Percentiles rank a stretch among this genome's conserved stretches.
Evolutionary conservation across 2,329 filamentous ascomycete genomes (phyloP).

Genomic region (Sphaerulina vaccinii): DNA sequence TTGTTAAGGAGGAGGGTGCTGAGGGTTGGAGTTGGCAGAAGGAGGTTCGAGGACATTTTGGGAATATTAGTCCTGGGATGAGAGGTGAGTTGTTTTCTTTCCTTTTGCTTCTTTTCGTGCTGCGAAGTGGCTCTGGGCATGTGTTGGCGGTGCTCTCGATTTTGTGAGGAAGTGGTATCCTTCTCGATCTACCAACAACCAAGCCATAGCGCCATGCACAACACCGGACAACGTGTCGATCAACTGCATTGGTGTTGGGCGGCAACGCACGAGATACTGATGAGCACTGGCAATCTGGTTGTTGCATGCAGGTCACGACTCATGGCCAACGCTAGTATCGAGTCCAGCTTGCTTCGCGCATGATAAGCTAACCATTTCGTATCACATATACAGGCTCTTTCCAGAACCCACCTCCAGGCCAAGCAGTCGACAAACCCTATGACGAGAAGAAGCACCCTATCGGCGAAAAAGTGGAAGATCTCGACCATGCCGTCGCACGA

Average conservation of each 20-base stretch:
- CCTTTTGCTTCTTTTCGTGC: background rate
- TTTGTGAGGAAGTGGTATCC: no score
- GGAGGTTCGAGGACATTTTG: slow-evolving; percentile 85
- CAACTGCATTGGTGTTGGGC: background rate
- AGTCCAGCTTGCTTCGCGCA: background rate
- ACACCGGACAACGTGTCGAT: background rate
- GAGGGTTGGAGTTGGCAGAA: slow-evolving; percentile 71
- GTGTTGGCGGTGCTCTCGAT: no score
- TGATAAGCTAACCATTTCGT: slow-evolving; percentile 9
- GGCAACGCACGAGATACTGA: background rate
- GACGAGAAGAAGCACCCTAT: slow-evolving; percentile 47
- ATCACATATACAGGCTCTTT: slow-evolving; percentile 58
- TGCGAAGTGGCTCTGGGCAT: no score
- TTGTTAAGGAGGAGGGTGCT: slow-evolving; percentile 46
- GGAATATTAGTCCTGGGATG: slow-evolving; percentile 79
- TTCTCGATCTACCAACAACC: background rate
- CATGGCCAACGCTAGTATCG: slow-evolving; percentile 1
- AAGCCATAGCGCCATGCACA: slow-evolving; percentile 3
- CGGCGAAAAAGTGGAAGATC: slow-evolving; percentile 65
- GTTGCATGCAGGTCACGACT: slow-evolving; percentile 14
- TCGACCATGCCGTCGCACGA: slow-evolving; percentile 69
- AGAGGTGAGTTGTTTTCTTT: slow-evolving; percentile 52
- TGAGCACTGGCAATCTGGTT: slow-evolving; percentile 8
- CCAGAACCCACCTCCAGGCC: slow-evolving; percentile 56
- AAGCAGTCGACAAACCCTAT: slow-evolving; percentile 45